Evolutionary conservation across 805 yeast genomes (phyloP).

Genomic region (Debaryomyces hansenii): DNA sequence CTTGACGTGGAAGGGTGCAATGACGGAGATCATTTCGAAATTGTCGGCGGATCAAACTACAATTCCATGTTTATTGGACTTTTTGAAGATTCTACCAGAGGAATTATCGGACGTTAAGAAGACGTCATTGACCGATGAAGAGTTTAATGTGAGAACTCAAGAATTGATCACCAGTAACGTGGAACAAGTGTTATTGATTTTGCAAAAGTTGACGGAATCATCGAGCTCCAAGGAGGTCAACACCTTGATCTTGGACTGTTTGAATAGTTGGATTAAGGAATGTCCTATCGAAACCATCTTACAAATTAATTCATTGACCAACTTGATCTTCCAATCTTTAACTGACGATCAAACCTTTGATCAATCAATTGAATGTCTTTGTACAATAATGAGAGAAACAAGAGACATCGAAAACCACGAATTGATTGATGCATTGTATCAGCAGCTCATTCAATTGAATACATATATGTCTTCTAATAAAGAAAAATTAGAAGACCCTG

Average conservation of each 20-base stretch:
- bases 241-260: conserved; percentile 63
- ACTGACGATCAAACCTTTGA: conserved; percentile 76
- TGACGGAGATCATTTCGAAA: conserved; percentile 60
- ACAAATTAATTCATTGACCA: conserved; percentile 60
- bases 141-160: conserved; percentile 62
- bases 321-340: conserved; percentile 58
- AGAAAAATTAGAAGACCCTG: conserved; percentile 57
- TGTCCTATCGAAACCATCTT: conserved; percentile 73
- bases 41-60: conserved; percentile 41
- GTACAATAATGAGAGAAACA: conserved; percentile 78
- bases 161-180: conserved; percentile 67
- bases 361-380: conserved; percentile 82
- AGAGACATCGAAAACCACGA: conserved; percentile 67
- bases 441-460: conserved; percentile 64
- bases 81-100: conserved; percentile 86
- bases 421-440: conserved; percentile 64
- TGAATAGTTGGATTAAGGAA: conserved; percentile 90
- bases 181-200: conserved; percentile 61
- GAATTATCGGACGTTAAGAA: conserved; percentile 78
- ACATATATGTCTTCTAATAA: conserved; percentile 37
- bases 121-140: conserved; percentile 79
- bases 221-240: conserved; percentile 29
- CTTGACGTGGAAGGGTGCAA: conserved; percentile 68
- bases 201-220: conserved; percentile 47
- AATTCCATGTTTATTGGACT: conserved; percentile 62